A percentile compares a stretch with the other conserved stretches of the same genome.
Conservation (phyloP, 2,329 filamentous ascomycete species). For the Coniochaeta prunicola region DNA sequence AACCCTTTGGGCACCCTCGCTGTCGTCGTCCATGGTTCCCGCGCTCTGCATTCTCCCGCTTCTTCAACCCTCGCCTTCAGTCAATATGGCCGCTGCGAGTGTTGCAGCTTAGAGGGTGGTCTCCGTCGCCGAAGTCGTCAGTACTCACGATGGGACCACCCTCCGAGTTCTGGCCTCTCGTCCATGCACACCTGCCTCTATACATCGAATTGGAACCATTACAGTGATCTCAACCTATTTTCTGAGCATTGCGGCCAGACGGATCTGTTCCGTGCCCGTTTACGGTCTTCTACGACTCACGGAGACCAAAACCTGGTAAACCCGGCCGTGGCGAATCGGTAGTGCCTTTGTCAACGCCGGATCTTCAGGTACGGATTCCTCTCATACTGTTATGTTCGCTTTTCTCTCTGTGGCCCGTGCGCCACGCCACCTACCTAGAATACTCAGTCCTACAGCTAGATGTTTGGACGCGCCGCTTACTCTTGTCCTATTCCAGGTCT, state of each 20-base stretch:
- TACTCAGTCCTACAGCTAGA: background rate
- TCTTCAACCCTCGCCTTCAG: constrained; percentile 6
- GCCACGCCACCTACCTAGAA: background rate
- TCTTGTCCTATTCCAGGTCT: background rate
- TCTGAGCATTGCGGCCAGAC: background rate
- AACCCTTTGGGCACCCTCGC: background rate
- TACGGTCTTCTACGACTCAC: background rate
- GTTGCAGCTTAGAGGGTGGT: constrained; percentile 50
- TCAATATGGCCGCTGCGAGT: constrained; percentile 35
- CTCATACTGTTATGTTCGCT: background rate
- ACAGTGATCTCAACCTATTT: background rate
- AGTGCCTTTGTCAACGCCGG: background rate
- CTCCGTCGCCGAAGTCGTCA: constrained; percentile 26
- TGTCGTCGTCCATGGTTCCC: background rate
- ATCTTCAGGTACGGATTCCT: background rate
- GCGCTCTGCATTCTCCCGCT: background rate
- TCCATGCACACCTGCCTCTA: constrained; percentile 10
- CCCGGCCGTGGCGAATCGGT: background rate
- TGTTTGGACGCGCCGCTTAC: background rate
- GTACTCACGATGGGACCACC: constrained; percentile 49
- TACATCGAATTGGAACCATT: background rate
- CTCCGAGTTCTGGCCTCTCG: constrained; percentile 34
- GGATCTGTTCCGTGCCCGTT: constrained; percentile 2
- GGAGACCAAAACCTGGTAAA: background rate
- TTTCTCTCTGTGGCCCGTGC: background rate